Evolutionary conservation across 2,329 filamentous ascomycete species (phyloP), one percentile per base, ranked within the genome.

Genomic region (Hirsutella rhossiliensis): DNA sequence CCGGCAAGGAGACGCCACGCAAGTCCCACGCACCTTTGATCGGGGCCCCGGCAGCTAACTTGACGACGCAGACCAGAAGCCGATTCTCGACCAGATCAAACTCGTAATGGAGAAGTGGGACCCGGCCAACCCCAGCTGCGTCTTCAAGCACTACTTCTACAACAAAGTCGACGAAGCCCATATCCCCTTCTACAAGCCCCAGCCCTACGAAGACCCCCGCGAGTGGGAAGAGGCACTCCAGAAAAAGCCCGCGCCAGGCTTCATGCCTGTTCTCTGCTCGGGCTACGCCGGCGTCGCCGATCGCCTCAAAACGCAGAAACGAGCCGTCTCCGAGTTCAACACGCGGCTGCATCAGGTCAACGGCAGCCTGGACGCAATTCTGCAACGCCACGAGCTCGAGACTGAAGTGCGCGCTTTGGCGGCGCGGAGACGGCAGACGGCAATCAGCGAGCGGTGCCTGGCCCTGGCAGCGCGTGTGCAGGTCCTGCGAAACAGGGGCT

Each of bases 171-270:
- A 84, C 50, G 78, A 84, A 55, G 75, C 78, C 43, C 75, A 76
- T 57, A 80, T 83, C n/a, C 84, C 84, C 11, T 88, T 84, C 61
- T 89, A 84, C 62, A 76, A 80, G 50, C 84, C 84, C 2, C 71
- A 76, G 15, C 68, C 78, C 1, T 70, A 76, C 52, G 87, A 92
- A 57, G 80, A 89, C 56, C 77, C 82, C 32, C 75, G 78, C 50
- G 84, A 85, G 57, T 94, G 86, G 84, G 87, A 94, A 56, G 84
- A 88, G 54, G 87, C 87, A 0, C 73, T 90, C 27, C 77, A 83
- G 52, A 83, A 84, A 56, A 88, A 89, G 64, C 87, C 87, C 5
- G 82, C 76, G 32, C 73, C 80, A 9, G 81, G 81, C 43, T 87
- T 80, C 56, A 84, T 92, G 56, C 87, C 86, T 4, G 83, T 87